Base-by-base conservation (phyloP, 495 filamentous ascomycete species). In the Daldinia childiae region DNA sequence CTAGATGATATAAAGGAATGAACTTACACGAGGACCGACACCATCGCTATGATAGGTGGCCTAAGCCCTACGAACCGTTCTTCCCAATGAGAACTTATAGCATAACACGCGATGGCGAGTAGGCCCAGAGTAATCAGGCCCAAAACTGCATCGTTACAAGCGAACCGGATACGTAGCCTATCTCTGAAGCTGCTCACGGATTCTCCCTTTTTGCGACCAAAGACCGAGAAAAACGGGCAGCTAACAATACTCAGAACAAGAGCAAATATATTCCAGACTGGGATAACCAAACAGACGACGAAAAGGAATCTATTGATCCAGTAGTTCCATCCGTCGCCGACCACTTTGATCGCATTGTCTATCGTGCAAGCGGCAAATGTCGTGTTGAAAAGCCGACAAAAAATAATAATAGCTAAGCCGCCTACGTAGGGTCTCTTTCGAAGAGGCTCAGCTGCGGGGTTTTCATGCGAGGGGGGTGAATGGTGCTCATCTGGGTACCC, bases 361-460 rank as follows among this genome's bases (percentile, higher is more conserved):
- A 48, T 19, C 7, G n/a, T 48, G 17, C 43, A 48, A 48, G n/a
- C 17, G 17, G 17, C 17, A 19, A 48, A 21, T 21, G 24, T 48
- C 8, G 43, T 21, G 43, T 21, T 21, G 17, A 48, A 48, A 17
- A 48, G 43, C 17, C 43, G 43, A 14, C 15, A 41, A 41, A 41
- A 8, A 6, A 41, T 6, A 41, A 41, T 41, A 17, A 41, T 17
- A 7, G 39, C 17, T 11, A 26, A 24, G 17, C 45, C 24, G 19
- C 14, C 45, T 9, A 12, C n/a, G 41, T 21, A 50, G n/a, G 8
- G 29, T 19, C 43, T 58, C 52, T 52, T 69, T 2, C 41, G 58
- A 27, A 7, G 30, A 29, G n/a, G 24, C 43, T 52, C 43, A 0
- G 21, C 14, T 30, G n/a, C 7, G 17, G 8, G 26, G 9, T 30